Evolutionary conservation across 2,329 filamentous ascomycete genomes (phyloP).

Genomic region (Sporothrix sp.): DNA sequence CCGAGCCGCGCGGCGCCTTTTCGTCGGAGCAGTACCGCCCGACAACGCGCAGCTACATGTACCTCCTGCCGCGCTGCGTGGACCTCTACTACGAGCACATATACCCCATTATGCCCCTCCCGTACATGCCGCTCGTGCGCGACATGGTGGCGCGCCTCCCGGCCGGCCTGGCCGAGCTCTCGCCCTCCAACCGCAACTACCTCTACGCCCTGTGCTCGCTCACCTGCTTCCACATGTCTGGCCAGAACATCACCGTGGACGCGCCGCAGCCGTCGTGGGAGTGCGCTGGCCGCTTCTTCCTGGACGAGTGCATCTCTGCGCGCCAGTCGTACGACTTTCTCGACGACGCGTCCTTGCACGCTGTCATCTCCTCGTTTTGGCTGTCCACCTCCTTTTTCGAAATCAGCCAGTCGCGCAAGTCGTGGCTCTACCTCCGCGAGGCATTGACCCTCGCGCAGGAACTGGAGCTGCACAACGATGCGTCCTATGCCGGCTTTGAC

Average conservation of each 20-base stretch:
- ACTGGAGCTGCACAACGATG: slow-evolving; percentile 49
- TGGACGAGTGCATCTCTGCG: slow-evolving; percentile 48
- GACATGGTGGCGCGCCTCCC: slow-evolving; percentile 36
- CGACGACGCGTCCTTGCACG: slow-evolving; percentile 43
- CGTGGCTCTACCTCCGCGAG: slow-evolving; percentile 53
- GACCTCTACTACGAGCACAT: slow-evolving; percentile 53
- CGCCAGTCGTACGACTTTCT: slow-evolving; percentile 48
- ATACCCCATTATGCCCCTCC: slow-evolving; percentile 54
- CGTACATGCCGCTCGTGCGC: slow-evolving; percentile 46
- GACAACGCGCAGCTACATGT: slow-evolving; percentile 32
- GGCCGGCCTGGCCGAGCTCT: slow-evolving; percentile 28
- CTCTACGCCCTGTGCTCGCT: slow-evolving; percentile 50
- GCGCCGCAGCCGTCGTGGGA: slow-evolving; percentile 35
- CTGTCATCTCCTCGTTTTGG: slow-evolving; percentile 54
- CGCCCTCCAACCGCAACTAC: slow-evolving; percentile 32
- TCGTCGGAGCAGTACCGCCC: slow-evolving; percentile 35
- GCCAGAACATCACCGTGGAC: slow-evolving; percentile 31
- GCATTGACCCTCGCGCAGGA: slow-evolving; percentile 51
- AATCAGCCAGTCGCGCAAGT: slow-evolving; percentile 50
- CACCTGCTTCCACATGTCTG: slow-evolving; percentile 40
- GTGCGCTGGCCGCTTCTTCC: slow-evolving; percentile 42
- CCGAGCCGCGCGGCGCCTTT: slow-evolving; percentile 30
- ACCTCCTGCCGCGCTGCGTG: slow-evolving; percentile 43
- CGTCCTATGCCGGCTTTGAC: slow-evolving; percentile 39
- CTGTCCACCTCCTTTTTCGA: slow-evolving; percentile 52